A percentile compares a stretch with the other conserved stretches of the same genome.
Conservation (phyloP, 2,329 filamentous ascomycete genomes). For the Fusarium devonianum region DNA sequence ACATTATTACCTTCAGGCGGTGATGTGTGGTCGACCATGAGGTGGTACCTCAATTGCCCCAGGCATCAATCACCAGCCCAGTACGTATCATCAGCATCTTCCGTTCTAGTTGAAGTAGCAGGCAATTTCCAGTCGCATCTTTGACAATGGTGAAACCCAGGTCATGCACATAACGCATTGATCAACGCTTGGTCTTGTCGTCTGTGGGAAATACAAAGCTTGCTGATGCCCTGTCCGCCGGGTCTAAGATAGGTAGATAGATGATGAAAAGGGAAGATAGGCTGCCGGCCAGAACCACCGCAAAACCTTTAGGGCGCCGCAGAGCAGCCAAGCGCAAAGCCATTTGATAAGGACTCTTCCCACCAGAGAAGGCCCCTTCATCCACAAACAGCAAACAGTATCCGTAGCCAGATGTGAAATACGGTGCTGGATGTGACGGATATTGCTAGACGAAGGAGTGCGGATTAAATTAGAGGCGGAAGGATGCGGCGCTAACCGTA, state of each 20-base stretch:
- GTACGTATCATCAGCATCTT: slow-evolving; percentile 20
- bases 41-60: neutral
- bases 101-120: too few relatives aligned
- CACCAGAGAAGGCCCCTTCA: slow-evolving; percentile 9
- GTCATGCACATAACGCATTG: slow-evolving; percentile 39
- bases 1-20: too few relatives aligned
- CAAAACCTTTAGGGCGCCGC: slow-evolving; percentile 5
- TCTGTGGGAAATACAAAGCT: slow-evolving; percentile 16
- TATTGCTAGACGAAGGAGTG: too few relatives aligned
- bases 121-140: slow-evolving; percentile 35
- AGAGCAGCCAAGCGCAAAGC: slow-evolving; percentile 3
- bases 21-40: too few relatives aligned
- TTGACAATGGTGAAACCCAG: slow-evolving; percentile 24
- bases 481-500: too few relatives aligned
- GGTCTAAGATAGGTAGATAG: slow-evolving; percentile 7
- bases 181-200: slow-evolving; percentile 29
- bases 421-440: too few relatives aligned
- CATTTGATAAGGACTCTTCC: slow-evolving; percentile 7
- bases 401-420: slow-evolving; percentile 14
- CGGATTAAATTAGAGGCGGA: too few relatives aligned
- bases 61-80: slow-evolving; percentile 2
- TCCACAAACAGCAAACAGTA: too few relatives aligned
- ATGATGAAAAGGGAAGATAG: slow-evolving; percentile 26
- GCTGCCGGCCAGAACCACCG: slow-evolving; percentile 1
- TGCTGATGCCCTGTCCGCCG: slow-evolving; percentile 21